Conservation (phyloP, 2,329 filamentous ascomycete genomes). For the Bertia moriformis region DNA sequence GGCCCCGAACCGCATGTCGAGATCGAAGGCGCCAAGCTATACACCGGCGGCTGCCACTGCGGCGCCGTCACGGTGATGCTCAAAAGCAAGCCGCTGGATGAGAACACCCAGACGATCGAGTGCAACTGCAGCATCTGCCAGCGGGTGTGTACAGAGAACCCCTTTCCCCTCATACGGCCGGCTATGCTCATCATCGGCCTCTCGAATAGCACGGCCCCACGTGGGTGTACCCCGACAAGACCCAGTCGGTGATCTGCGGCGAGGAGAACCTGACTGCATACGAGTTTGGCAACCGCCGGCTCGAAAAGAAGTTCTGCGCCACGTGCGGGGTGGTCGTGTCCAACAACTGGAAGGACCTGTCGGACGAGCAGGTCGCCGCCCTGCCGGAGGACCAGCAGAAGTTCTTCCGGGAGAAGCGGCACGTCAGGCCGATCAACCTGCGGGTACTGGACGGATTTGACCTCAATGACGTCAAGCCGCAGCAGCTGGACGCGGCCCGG, state of each 20-base stretch:
- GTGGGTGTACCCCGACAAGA: constrained; percentile 26
- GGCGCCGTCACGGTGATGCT: constrained; percentile 29
- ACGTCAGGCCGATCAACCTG: constrained; percentile 19
- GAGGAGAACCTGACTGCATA: constrained; percentile 23
- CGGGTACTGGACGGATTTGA: constrained; percentile 22
- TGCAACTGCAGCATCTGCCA: constrained; percentile 37
- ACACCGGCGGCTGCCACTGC: constrained; percentile 37
- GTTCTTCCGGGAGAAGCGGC: constrained; percentile 6
- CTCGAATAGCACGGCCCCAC: constrained; percentile 24
- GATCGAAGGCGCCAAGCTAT: constrained; percentile 21
- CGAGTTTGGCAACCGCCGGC: constrained; percentile 14
- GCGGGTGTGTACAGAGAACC: too few relatives aligned
- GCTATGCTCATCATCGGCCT: background rate
- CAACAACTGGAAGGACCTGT: constrained; percentile 13
- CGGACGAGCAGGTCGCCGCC: constrained; percentile 18
- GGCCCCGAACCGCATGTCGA: constrained; percentile 22
- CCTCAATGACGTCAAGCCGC: constrained; percentile 10
- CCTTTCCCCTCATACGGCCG: constrained; percentile 3
- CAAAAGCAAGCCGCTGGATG: constrained; percentile 23
- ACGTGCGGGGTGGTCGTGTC: constrained; percentile 28
- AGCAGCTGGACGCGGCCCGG: constrained; percentile 12
- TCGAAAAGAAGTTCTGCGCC: constrained; percentile 30
- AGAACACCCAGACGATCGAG: constrained; percentile 15
- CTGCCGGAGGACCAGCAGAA: constrained; percentile 12
- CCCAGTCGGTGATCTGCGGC: constrained; percentile 24